These are phyloP conservation scores for Cryptococcus jaspeensis DNA, from an alignment of 1,284 basidiomycete species.

Conservation along the genomic window DNA sequence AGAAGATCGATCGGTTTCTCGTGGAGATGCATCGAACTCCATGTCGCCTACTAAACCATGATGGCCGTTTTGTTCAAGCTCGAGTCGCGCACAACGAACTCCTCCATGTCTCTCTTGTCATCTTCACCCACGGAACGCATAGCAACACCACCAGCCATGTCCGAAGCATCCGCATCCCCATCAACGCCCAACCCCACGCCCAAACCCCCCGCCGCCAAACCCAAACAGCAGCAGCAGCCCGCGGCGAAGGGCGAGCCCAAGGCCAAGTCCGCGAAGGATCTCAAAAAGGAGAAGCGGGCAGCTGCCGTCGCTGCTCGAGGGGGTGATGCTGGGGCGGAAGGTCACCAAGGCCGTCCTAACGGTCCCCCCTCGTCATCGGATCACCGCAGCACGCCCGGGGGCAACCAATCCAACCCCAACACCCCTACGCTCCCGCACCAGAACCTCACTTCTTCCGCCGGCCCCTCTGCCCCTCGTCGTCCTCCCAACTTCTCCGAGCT, in stretches of 20 bases:
- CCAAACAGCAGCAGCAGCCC: background rate
- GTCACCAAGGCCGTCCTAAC: constrained; percentile 1
- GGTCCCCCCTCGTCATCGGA: background rate
- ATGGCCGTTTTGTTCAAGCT: too few relatives aligned
- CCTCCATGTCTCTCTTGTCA: too few relatives aligned
- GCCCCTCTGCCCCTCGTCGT: constrained; percentile 19
- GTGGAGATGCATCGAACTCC: too few relatives aligned
- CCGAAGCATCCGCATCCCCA: background rate
- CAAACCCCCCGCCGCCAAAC: background rate
- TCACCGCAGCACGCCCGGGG: background rate
- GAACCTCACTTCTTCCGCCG: constrained; percentile 8
- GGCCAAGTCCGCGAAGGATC: constrained; percentile 44
- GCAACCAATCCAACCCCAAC: background rate
- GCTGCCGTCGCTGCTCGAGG: constrained; percentile 44
- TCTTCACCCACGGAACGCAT: background rate
- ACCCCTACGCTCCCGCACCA: background rate
- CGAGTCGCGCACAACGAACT: too few relatives aligned
- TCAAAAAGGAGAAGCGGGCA: constrained; percentile 50
- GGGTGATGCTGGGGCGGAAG: background rate
- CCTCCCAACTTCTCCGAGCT: constrained; percentile 17
- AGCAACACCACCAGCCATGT: background rate
- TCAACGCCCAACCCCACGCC: background rate
- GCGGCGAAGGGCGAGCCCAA: constrained; percentile 15
- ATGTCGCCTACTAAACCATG: too few relatives aligned
- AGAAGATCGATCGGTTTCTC: too few relatives aligned